A percentile compares a stretch with the other conserved stretches of the same genome.
Conservation (phyloP, 2,329 filamentous ascomycete genomes). For the Alternaria triticina region DNA sequence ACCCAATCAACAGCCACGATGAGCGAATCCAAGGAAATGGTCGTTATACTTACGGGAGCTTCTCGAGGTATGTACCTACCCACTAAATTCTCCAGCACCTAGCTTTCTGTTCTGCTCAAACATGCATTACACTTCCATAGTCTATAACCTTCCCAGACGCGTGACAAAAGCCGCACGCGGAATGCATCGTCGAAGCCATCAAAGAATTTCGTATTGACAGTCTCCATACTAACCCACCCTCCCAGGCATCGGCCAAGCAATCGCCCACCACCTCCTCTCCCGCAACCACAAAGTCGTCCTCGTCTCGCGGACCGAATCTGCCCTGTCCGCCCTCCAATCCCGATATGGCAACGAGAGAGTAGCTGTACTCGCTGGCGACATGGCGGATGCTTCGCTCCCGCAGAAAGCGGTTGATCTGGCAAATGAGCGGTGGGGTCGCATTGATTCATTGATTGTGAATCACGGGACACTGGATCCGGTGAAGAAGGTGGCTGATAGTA, state of each 20-base stretch:
- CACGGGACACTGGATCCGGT: conserved; percentile 84
- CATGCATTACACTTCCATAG: background rate
- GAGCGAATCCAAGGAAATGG: conserved; percentile 46
- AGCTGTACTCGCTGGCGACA: conserved; percentile 63
- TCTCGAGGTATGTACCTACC: conserved; percentile 60
- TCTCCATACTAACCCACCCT: too few relatives aligned
- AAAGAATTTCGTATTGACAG: too few relatives aligned
- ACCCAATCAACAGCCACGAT: conserved; percentile 18
- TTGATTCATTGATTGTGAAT: conserved; percentile 88
- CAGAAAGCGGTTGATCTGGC: conserved; percentile 70
- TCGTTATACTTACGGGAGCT: conserved; percentile 65
- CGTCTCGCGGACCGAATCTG: conserved; percentile 61
- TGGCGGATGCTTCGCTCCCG: conserved; percentile 61
- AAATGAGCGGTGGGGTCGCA: conserved; percentile 68
- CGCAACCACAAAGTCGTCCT: conserved; percentile 63
- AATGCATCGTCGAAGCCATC: too few relatives aligned
- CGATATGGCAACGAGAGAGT: conserved; percentile 61
- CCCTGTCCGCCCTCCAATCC: conserved; percentile 50
- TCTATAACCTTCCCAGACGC: background rate
- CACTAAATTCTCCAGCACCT: background rate
- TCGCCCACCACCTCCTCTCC: conserved; percentile 65
- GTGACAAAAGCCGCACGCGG: background rate
- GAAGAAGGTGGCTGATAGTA: conserved; percentile 69
- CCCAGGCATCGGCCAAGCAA: conserved; percentile 67
- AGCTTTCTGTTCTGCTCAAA: background rate